Conservation (phyloP, 75 land plant genomes). For the Gnetum montanum region DNA sequence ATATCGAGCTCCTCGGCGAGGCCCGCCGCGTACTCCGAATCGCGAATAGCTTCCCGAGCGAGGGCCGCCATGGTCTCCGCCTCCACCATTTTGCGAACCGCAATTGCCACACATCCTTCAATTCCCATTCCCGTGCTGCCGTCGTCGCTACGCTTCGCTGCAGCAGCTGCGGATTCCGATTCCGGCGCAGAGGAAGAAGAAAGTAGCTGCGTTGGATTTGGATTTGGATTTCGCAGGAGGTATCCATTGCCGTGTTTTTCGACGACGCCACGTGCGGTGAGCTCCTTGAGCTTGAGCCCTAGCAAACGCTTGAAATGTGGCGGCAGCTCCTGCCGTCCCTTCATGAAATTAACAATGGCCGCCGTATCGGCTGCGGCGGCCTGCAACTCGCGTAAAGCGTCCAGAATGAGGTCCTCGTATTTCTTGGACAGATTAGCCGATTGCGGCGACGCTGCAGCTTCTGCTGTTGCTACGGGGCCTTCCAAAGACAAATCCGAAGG, state of each 20-base stretch:
- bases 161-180: not conserved
- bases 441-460: not conserved
- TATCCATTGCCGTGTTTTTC: slow-evolving; percentile 34
- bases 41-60: slow-evolving; percentile 40
- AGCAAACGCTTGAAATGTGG: slow-evolving; percentile 45
- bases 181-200: no score
- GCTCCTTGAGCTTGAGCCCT: slow-evolving; percentile 45
- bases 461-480: not conserved
- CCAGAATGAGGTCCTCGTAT: slow-evolving; percentile 58
- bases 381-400: slow-evolving; percentile 54
- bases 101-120: slow-evolving; percentile 27
- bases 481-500: slow-evolving; percentile 9
- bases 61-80: slow-evolving; percentile 39
- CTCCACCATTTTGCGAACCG: slow-evolving; percentile 35
- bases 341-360: slow-evolving; percentile 55
- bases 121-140: slow-evolving; percentile 2
- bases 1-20: slow-evolving; percentile 47
- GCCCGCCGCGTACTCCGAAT: slow-evolving; percentile 31
- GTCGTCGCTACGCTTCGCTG: not conserved
- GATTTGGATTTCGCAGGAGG: not conserved
- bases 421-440: not conserved
- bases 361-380: slow-evolving; percentile 69
- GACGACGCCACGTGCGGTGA: slow-evolving; percentile 46
- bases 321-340: slow-evolving; percentile 69
- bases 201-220: no score